These are phyloP conservation scores for Blastobotrys persicus DNA, from an alignment of 1,139 yeast species.

Conservation along the genomic window DNA sequence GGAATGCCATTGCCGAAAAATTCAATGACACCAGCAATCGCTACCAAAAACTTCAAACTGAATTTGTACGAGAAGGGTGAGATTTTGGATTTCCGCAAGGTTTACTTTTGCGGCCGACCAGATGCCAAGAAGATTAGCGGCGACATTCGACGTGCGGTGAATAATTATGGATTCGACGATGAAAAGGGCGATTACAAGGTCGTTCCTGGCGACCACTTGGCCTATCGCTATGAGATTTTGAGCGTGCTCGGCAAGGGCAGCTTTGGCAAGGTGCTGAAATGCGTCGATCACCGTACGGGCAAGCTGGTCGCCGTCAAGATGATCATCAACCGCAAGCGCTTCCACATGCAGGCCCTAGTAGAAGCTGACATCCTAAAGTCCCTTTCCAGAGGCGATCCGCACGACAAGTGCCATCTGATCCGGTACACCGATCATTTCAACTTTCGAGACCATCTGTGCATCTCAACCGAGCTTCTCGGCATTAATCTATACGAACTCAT, in stretches of 20 bases:
- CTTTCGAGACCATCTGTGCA: conserved; percentile 81
- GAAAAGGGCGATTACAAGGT: conserved; percentile 59
- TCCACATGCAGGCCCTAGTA: conserved; percentile 75
- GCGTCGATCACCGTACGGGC: conserved; percentile 63
- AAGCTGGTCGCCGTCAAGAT: conserved; percentile 68
- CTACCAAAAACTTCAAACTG: conserved; percentile 23
- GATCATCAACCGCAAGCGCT: conserved; percentile 67
- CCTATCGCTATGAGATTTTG: conserved; percentile 66
- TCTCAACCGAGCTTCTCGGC: conserved; percentile 69
- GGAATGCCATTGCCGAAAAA: conserved; percentile 13
- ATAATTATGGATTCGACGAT: conserved; percentile 76
- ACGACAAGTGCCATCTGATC: conserved; percentile 46
- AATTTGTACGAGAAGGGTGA: conserved; percentile 54
- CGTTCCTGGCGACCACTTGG: conserved; percentile 65
- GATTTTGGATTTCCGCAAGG: conserved; percentile 41
- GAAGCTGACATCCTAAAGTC: conserved; percentile 69
- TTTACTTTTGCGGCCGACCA: conserved; percentile 44
- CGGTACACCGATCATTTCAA: conserved; percentile 68
- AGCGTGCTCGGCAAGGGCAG: conserved; percentile 72
- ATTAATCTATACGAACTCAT: conserved; percentile 65
- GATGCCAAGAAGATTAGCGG: conserved; percentile 36
- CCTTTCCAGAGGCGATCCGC: conserved; percentile 45
- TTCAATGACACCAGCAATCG: conserved; percentile 31
- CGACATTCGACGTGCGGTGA: conserved; percentile 41
- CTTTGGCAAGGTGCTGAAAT: conserved; percentile 75